Percentiles rank a stretch among this genome's conserved stretches.
phyloP scores from a whole-genome alignment of 2,329 filamentous ascomycete species.

The Xylaria sp. region DNA sequence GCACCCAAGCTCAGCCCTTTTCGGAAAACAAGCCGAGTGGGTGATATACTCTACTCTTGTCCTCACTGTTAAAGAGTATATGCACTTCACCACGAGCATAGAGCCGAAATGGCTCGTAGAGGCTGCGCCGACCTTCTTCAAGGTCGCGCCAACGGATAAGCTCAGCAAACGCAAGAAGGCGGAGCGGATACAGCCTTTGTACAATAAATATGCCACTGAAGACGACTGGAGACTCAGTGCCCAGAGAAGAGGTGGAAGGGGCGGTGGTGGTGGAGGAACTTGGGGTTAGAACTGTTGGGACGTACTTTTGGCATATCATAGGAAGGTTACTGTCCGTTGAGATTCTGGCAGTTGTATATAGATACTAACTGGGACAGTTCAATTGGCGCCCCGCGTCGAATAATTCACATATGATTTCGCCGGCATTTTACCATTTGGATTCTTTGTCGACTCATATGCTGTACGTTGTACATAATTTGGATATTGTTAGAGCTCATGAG shows the following conservation, averaged over 20 bases:
- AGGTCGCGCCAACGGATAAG: conserved; percentile 87
- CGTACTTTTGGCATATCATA: neutral
- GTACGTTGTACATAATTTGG: too few relatives aligned
- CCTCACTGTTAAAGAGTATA: conserved; percentile 96
- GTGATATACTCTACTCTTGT: conserved; percentile 94
- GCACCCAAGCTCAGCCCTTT: conserved; percentile 90
- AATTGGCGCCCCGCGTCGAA: neutral
- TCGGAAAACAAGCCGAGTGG: conserved; percentile 95
- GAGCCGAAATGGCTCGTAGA: conserved; percentile 96
- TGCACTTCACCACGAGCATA: conserved; percentile 93
- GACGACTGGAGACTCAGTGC: conserved; percentile 95
- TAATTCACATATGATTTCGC: neutral
- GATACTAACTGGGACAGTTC: neutral
- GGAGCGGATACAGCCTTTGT: conserved; percentile 93
- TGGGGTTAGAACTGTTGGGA: conserved; percentile 76
- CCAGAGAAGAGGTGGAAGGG: conserved; percentile 84
- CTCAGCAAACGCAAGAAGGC: conserved; percentile 92
- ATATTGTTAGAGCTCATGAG: too few relatives aligned
- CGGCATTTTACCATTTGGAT: neutral
- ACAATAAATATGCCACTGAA: conserved; percentile 90
- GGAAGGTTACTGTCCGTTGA: neutral
- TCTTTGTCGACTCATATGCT: neutral
- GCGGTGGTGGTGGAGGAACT: conserved; percentile 87
- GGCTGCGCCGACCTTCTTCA: conserved; percentile 98
- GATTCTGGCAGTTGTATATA: conserved; percentile 7